These are phyloP conservation scores for Blastocystis sp. DNA, from an alignment of 352 stramenopile genomes.

Conservation along the genomic window DNA sequence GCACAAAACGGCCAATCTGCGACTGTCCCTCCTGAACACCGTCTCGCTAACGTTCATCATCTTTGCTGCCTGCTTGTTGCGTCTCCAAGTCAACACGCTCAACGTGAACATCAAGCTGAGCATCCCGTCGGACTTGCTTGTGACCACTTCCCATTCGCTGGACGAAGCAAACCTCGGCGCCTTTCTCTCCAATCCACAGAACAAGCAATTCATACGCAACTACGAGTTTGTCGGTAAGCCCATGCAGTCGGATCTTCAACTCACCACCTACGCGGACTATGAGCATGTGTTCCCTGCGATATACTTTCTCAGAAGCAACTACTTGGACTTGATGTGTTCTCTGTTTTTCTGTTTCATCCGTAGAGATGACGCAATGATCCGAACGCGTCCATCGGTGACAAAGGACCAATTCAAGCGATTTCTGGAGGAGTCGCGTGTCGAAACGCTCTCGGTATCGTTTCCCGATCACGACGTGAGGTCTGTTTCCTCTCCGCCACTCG, in stretches of 20 bases:
- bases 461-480: neutral
- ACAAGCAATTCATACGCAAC: neutral
- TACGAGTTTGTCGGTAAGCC: neutral
- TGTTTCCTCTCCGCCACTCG: neutral
- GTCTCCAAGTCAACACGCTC: slow-evolving; percentile 19
- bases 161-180: neutral
- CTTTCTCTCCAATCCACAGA: neutral
- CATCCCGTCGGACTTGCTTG: slow-evolving; percentile 27
- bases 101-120: slow-evolving; percentile 23
- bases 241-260: neutral
- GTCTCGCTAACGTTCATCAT: slow-evolving; percentile 35
- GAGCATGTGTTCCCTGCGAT: neutral
- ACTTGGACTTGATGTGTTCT: neutral
- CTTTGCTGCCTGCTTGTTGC: slow-evolving; percentile 22
- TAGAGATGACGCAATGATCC: slow-evolving; percentile 27
- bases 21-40: neutral
- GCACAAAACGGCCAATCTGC: neutral
- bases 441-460: neutral
- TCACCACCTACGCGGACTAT: neutral
- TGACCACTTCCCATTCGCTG: neutral
- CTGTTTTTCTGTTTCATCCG: neutral
- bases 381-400: neutral
- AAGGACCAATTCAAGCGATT: neutral
- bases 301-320: neutral
- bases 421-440: neutral